Conservation (phyloP, 2,329 filamentous ascomycete species). For the Didymosphaeria variabile region DNA sequence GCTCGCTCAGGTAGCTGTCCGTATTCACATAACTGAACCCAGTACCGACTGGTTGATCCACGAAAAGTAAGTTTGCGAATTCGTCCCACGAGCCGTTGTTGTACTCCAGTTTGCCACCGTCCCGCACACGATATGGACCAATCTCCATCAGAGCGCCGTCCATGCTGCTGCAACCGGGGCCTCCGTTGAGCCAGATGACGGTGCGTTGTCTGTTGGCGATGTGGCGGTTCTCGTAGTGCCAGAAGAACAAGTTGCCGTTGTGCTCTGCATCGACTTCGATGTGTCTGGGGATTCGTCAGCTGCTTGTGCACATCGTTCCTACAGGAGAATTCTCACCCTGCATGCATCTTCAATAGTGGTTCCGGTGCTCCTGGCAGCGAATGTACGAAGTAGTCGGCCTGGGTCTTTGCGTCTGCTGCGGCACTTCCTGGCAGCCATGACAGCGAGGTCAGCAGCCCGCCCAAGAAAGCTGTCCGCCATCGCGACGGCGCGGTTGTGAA, state of each 20-base stretch:
- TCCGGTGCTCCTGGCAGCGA: constrained; percentile 84
- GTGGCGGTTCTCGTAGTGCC: constrained; percentile 95
- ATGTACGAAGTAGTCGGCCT: constrained; percentile 89
- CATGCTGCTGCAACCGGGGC: constrained; percentile 95
- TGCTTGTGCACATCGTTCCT: constrained; percentile 22
- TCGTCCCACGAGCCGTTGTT: constrained; percentile 99
- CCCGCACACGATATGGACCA: constrained; percentile 86
- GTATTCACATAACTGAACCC: constrained; percentile 96
- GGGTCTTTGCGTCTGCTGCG: constrained; percentile 62
- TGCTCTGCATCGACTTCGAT: constrained; percentile 85
- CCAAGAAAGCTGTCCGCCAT: constrained; percentile 46
- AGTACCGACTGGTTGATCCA: constrained; percentile 96
- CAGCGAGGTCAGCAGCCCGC: constrained; percentile 41
- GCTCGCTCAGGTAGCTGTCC: constrained; percentile 83
- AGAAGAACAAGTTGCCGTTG: constrained; percentile 97
- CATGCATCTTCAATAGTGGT: constrained; percentile 93
- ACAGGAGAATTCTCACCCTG: constrained; percentile 74
- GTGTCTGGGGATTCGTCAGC: constrained; percentile 67
- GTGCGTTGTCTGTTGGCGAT: constrained; percentile 91
- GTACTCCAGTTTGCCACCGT: constrained; percentile 74
- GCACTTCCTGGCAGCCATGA: constrained; percentile 42
- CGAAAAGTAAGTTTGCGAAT: constrained; percentile 95
- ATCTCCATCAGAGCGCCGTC: constrained; percentile 97
- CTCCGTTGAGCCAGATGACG: constrained; percentile 96
- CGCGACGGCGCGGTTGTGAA: constrained; percentile 36